Evolutionary conservation across 2,329 filamentous ascomycete species (phyloP), one percentile per base, ranked within the genome.

Genomic region (Arthrobotrys sinensis): DNA sequence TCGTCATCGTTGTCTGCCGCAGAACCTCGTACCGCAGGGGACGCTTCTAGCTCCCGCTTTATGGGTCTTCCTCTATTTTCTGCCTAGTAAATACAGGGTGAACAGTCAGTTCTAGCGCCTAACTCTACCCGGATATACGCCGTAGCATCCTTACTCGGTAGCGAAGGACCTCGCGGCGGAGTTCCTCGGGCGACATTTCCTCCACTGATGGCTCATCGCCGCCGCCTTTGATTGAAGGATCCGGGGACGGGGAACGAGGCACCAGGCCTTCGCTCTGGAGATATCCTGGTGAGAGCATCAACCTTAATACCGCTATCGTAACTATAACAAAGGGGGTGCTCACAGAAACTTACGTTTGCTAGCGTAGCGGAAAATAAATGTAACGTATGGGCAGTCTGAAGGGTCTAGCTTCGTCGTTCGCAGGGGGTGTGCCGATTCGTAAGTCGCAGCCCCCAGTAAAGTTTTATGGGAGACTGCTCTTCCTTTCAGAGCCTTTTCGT

Each of bases 401-500:
- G 71, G 53, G 43, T 76, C 64, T 14, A 76, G 4, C 16, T 40
- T 68, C 2, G 0, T 55, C 0, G 52, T 46, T 0, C 1, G 4
- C 2, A 28, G 0, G 14, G 12, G 8, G 1, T 4, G 0, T 50
- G 38, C 5, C 4, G 32, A 6, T 19, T 14, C 8, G 36, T 69
- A 69, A 4, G 36, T 36, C 11, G 46, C 64, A 10, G 34, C 2
- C 12, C 72, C 57, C 12, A 64, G 14, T 8, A 36, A 55, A 10
- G 64, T 69, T 21, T 64, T 68, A 32, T 76, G 64, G 19, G 71
- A 64, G 19, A 76, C 71, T 1, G 32, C 71, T 64, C 71, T 63
- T 10, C 64, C 71, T 24, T 69, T 76, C 55, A 76, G 16, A 21
- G 71, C 63, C 16, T 76, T 76, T 48, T 76, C 71, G 38, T 76